Base-by-base conservation (phyloP, 148 eudicot species). In the Pouteria glomerata region DNA sequence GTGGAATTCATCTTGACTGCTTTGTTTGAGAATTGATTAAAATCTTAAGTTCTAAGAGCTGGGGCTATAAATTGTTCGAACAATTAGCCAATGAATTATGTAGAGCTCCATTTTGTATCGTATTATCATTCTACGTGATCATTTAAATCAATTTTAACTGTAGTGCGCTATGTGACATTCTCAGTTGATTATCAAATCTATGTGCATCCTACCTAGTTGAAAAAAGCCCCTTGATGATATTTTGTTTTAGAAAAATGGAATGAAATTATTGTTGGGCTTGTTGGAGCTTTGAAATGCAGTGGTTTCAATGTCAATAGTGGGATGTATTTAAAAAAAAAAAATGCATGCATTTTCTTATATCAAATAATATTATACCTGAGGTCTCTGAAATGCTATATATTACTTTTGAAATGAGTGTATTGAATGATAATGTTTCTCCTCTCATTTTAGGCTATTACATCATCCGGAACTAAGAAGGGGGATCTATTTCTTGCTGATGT, bases 401-500 rank as follows among this genome's bases (percentile, higher is more conserved):
- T 42, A 31, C 37, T 34, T 16, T 27, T 67, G 3, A 58, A 21
- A 24, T 45, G 45, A 1, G 23, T 47, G 5, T 44, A 6, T 8
- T 24, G n/a, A 50, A 7, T 39, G 31, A n/a, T 58, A 30, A 34
- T 48, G 8, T 60, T 50, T 24, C 58, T 51, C 35, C 2, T 35
- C 7, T n/a, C 26, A 35, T 58, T 76, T 58, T 70, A 90, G 96
- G 88, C 83, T 42, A 85, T 90, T 76, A 88, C 90, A 21, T 83
- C 96, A 58, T 68, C 81, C 11, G 96, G 90, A 57, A 81, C 86
- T 8, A 90, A 90, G 71, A 88, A 88, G 71, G 96, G 89, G 10
- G 90, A 85, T 0, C 66, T 85, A 4, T 88, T 90, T 63, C 51
- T 90, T 75, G 96, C 86, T 45, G 96, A 90, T 85, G 82, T 90